phyloP scores from a whole-genome alignment of 305 asterid genomes.

The Solanum hybrid region DNA sequence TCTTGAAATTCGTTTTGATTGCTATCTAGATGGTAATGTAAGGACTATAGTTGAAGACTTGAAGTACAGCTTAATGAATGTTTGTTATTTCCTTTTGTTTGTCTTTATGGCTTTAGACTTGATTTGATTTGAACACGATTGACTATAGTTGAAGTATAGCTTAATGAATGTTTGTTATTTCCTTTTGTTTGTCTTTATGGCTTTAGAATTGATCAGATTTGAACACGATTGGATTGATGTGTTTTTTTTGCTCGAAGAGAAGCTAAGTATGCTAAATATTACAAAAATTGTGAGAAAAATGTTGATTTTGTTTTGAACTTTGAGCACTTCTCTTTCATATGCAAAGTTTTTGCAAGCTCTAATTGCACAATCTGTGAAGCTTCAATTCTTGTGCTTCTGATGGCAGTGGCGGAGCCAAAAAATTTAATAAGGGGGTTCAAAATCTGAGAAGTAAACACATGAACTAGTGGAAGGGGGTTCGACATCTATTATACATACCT shows the following conservation, averaged over 20 bases:
- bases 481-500: no score
- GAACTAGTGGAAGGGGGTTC: no score
- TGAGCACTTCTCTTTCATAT: not conserved
- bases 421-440: no score
- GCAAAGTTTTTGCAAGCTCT: not conserved
- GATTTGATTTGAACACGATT: not conserved
- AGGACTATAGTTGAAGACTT: not conserved
- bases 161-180: not conserved
- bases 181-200: not conserved
- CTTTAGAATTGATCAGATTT: not conserved
- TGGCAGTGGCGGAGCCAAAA: not conserved
- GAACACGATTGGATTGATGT: not conserved
- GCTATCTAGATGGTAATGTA: not conserved
- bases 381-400: not conserved
- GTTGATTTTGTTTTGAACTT: not conserved
- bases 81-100: not conserved
- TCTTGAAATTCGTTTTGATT: not conserved
- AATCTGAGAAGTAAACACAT: no score
- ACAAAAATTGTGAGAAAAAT: not conserved
- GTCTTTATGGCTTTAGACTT: not conserved
- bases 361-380: not conserved
- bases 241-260: not conserved
- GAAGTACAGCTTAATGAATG: not conserved
- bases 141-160: not conserved
- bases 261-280: not conserved